A percentile compares a stretch with the other conserved stretches of the same genome.
Conservation (phyloP, 2,329 filamentous ascomycete species). For the Sclerotinia spermophila region DNA sequence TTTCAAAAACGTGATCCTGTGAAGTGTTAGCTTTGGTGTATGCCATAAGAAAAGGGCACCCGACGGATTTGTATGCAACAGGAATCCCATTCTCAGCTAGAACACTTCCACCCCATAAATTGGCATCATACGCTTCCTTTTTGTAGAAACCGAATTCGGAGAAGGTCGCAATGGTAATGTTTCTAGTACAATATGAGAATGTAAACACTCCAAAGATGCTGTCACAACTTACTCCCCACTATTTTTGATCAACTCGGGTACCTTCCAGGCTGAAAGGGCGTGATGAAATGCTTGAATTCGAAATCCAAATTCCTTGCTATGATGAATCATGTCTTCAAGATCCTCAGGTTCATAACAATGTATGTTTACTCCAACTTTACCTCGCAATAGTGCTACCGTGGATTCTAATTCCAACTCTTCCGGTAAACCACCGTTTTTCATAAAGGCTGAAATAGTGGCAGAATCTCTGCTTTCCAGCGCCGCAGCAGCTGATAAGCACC, state of each 20-base stretch:
- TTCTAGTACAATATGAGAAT: slow-evolving; percentile 29
- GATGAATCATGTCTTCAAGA: slow-evolving; percentile 43
- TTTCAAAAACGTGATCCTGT: slow-evolving; percentile 38
- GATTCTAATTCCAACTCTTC: slow-evolving; percentile 42
- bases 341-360: slow-evolving; percentile 46
- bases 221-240: slow-evolving; percentile 38
- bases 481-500: slow-evolving; percentile 33
- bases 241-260: slow-evolving; percentile 42
- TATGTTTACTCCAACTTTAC: slow-evolving; percentile 43
- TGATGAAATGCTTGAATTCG: slow-evolving; percentile 43
- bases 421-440: slow-evolving; percentile 31
- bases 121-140: slow-evolving; percentile 42
- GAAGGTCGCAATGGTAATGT: slow-evolving; percentile 45
- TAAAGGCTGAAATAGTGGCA: slow-evolving; percentile 26
- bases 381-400: slow-evolving; percentile 41
- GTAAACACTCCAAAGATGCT: neutral
- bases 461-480: slow-evolving; percentile 26
- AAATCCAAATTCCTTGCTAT: slow-evolving; percentile 44
- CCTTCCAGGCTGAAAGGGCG: slow-evolving; percentile 41
- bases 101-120: slow-evolving; percentile 41
- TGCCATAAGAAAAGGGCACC: neutral
- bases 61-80: slow-evolving; percentile 44
- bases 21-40: slow-evolving; percentile 1
- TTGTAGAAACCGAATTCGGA: slow-evolving; percentile 44
- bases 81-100: slow-evolving; percentile 42